phyloP scores from a whole-genome alignment of 2,329 filamentous ascomycete genomes.

The Sarocladiaceae sp. region DNA sequence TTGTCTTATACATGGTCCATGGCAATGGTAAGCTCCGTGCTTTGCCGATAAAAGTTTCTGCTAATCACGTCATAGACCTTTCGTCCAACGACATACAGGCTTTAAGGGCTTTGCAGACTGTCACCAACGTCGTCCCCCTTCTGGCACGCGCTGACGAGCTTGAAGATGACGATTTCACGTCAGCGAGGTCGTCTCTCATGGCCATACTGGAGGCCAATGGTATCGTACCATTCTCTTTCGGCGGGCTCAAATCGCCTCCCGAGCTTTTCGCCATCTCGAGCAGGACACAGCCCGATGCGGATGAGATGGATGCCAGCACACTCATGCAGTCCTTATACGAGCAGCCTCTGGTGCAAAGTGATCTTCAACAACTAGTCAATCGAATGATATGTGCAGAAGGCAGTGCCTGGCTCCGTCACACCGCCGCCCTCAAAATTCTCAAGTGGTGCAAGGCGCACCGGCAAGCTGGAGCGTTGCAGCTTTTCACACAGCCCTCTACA shows the following conservation, averaged over 20 bases:
- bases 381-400: constrained; percentile 75
- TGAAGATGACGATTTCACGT: constrained; percentile 49
- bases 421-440: constrained; percentile 76
- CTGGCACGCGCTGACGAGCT: constrained; percentile 74
- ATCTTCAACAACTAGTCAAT: constrained; percentile 65
- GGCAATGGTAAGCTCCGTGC: constrained; percentile 50
- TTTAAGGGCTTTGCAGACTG: constrained; percentile 62
- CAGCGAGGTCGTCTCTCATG: constrained; percentile 56
- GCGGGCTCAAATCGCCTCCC: constrained; percentile 28
- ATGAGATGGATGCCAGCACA: constrained; percentile 87
- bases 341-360: constrained; percentile 72
- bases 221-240: constrained; percentile 66
- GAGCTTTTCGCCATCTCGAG: constrained; percentile 76
- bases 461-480: constrained; percentile 11
- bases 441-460: constrained; percentile 55
- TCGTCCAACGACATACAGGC: constrained; percentile 58
- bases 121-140: constrained; percentile 83
- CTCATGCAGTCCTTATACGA: constrained; percentile 92
- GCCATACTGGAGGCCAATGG: constrained; percentile 51
- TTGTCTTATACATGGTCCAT: constrained; percentile 76
- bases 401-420: constrained; percentile 75
- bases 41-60: not conserved
- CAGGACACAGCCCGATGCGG: constrained; percentile 63
- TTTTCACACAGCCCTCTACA: not conserved
- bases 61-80: constrained; percentile 24